Evolutionary conservation across 768 basidiomycete genomes (phyloP).

Genomic region (Mycena belliarum): DNA sequence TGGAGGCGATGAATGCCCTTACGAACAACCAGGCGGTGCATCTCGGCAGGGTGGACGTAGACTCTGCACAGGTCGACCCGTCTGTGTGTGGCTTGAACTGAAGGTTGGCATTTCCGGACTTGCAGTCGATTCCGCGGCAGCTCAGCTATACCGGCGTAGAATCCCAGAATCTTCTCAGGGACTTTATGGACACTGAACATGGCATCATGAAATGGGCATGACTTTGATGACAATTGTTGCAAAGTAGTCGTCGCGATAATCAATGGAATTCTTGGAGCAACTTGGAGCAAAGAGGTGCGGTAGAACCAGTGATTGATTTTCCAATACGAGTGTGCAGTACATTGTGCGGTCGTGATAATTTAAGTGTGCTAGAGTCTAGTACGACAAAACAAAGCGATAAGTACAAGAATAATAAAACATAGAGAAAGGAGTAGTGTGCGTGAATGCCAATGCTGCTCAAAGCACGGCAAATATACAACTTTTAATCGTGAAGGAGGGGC

Average conservation of each 20-base stretch:
- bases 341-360: slow-evolving; percentile 10
- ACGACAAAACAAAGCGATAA: slow-evolving; percentile 19
- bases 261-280: too few species aligned
- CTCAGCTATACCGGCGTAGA: too few species aligned
- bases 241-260: too few species aligned
- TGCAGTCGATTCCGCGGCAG: not conserved
- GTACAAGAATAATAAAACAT: slow-evolving; percentile 19
- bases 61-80: slow-evolving; percentile 40
- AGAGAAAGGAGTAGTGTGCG: not conserved
- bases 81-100: slow-evolving; percentile 52
- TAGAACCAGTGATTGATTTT: not conserved
- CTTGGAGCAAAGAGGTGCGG: too few species aligned
- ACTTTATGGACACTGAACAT: too few species aligned
- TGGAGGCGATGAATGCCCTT: slow-evolving; percentile 55
- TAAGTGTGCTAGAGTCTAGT: slow-evolving; percentile 14
- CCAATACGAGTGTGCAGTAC: slow-evolving; percentile 3
- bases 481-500: not conserved
- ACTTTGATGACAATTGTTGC: too few species aligned
- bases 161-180: too few species aligned
- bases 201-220: too few species aligned
- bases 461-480: slow-evolving; percentile 1
- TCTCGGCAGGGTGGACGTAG: slow-evolving; percentile 50
- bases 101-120: not conserved
- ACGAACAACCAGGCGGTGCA: slow-evolving; percentile 47
- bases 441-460: not conserved